phyloP scores from a whole-genome alignment of 2,329 filamentous ascomycete genomes.

The Stachybotrys chartarum region DNA sequence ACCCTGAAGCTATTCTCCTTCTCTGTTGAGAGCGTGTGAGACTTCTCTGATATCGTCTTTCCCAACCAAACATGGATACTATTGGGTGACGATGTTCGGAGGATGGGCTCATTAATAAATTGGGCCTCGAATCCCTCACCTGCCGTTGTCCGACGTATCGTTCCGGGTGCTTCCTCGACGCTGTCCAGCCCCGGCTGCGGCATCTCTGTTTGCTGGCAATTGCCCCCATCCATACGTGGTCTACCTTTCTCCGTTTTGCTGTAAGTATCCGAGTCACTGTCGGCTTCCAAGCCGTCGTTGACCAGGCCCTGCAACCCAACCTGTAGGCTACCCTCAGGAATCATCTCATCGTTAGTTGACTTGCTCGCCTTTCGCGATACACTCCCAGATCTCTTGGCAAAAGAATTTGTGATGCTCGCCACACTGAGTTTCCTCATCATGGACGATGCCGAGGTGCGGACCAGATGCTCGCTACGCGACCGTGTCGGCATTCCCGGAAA shows the following conservation, averaged over 20 bases:
- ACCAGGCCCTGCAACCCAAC: neutral
- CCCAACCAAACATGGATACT: conserved; percentile 2
- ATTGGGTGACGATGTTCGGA: conserved; percentile 5
- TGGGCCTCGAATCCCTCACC: neutral
- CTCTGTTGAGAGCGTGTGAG: neutral
- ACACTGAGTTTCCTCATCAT: conserved; percentile 85
- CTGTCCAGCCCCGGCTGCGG: neutral
- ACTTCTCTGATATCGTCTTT: conserved; percentile 5
- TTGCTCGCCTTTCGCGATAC: conserved; percentile 17
- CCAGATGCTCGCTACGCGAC: conserved; percentile 61
- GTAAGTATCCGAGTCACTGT: neutral
- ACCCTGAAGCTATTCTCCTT: conserved; percentile 8
- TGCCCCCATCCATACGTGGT: neutral
- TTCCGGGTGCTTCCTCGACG: neutral
- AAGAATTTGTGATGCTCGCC: conserved; percentile 69
- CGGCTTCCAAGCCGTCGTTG: neutral
- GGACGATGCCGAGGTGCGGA: conserved; percentile 72
- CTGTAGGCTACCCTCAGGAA: neutral
- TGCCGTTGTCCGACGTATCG: neutral
- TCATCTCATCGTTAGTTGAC: conserved; percentile 6
- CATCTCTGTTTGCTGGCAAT: neutral
- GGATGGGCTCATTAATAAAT: neutral
- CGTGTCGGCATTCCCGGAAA: conserved; percentile 72
- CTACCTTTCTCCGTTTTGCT: neutral
- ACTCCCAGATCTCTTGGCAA: conserved; percentile 64